A percentile compares a stretch with the other conserved stretches of the same genome.
Conservation (phyloP, 768 basidiomycete genomes). For the Chalciporus piperatus region DNA sequence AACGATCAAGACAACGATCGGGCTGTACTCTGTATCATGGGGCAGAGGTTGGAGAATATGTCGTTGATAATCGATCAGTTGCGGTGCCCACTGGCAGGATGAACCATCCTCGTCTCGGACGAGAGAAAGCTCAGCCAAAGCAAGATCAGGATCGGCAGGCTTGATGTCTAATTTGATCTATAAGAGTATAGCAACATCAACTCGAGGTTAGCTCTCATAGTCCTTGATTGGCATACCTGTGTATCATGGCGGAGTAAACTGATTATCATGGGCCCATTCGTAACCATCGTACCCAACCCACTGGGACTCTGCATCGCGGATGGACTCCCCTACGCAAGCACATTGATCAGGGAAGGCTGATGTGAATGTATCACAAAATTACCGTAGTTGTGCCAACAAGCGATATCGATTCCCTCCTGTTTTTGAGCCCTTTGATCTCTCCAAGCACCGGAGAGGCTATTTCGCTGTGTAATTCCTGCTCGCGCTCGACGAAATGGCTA, state of each 20-base stretch:
- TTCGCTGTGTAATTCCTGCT: too few species aligned
- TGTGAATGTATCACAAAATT: too few species aligned
- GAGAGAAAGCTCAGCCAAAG: background rate
- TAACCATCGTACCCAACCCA: background rate
- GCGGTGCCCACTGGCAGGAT: background rate
- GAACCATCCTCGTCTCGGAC: background rate
- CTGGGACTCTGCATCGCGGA: background rate
- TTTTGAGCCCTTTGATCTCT: background rate
- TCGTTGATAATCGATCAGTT: conserved; percentile 1
- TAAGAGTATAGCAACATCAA: too few species aligned
- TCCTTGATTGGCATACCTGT: background rate
- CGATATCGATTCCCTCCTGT: background rate
- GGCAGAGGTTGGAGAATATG: conserved; percentile 1
- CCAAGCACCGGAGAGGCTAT: too few species aligned
- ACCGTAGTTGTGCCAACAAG: background rate
- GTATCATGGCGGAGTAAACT: background rate
- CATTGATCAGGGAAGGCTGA: too few species aligned
- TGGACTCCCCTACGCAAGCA: background rate
- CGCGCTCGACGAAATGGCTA: background rate
- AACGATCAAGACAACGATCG: conserved; percentile 6
- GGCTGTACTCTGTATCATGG: background rate
- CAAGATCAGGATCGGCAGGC: background rate
- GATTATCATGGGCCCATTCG: background rate
- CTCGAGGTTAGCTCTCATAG: too few species aligned
- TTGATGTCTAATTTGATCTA: background rate